Base-by-base conservation (phyloP, 192 early-diverging fungal species). In the Coemansia sp. region DNA sequence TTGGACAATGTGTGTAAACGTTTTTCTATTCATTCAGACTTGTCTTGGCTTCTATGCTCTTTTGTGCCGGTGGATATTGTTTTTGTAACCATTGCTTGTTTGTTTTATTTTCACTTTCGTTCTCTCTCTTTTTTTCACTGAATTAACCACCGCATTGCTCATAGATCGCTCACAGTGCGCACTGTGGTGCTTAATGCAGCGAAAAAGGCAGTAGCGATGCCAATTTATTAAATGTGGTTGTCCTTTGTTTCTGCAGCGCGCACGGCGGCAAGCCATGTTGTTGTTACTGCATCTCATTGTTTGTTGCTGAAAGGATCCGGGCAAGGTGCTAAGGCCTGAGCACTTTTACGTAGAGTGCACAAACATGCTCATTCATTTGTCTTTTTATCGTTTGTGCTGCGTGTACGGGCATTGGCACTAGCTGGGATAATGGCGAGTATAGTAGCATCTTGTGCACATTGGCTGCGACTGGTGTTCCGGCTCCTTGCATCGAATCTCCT, bases 171-270 rank as follows among this genome's bases (percentile, higher is more conserved):
- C n/a, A n/a, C n/a, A n/a, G n/a, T n/a, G n/a, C n/a, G n/a, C n/a
- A n/a, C n/a, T n/a, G 18, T 26, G 0, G 10, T 64, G 21, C 5
- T 54, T 22, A 54, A 26, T 54, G 51, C 21, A 4, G 3, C 26
- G 51, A 0, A 18, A 22, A 18, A 22, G 9, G 51, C 51, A 54
- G 51, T 54, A 54, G 51, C 51, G 51, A 54, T 26, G 51, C 51
- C 19, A 18, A 54, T 22, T 54, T 54, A 54, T 54, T 54, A 54
- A 54, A 54, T 26, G 51, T 22, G 22, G 16, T 49, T 49, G 47
- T 49, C 7, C 57, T 18, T 59, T 59, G 39, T 54, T 12, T 54
- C 4, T 54, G 52, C 52, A 21, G 52, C n/a, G 46, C n/a, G 11
- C 54, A 56, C 36, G 8, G 54, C 21, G 36, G 21, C 26, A 7